Base-by-base conservation (phyloP, 257 asterid species). In the Forsythia suspensa region DNA sequence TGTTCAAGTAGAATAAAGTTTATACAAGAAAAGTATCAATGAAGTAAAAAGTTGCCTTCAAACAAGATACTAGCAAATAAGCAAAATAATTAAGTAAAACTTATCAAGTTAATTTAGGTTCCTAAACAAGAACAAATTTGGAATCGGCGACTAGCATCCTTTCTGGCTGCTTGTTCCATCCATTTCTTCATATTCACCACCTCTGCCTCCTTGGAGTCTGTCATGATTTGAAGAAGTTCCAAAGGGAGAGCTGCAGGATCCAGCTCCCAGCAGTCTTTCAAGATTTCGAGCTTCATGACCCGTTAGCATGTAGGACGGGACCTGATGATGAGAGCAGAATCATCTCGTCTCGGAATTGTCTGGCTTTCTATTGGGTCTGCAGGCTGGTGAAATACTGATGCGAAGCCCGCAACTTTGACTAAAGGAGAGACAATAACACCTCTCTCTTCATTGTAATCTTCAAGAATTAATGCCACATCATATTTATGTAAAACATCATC, bases 271-370 rank as follows among this genome's bases (percentile, higher is more conserved):
- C 34, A 6, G 8, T 24, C 67, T 10, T 21, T 59, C 20, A 59
- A 21, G 7, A 20, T 59, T 21, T 21, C 6, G 67, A 59, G 37
- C 12, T 59, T 59, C 67, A 7, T n/a, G 29, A 7, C 67, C 67
- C 20, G 34, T 48, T 4, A 48, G 59, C 59, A 48, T 1, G 59
- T 48, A 48, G n/a, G 59, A 48, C 8, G 59, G 59, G 59, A 91
- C 94, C 81, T 90, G 97, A 87, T 89, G 95, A 80, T n/a, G 97
- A 93, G 84, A 93, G 86, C 75, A 92, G 83, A 80, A 88, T 90
- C 87, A 90, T 84, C 88, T 93, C 97, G 85, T 76, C 87, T 87
- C 9, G 88, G 87, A 69, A 93, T 82, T 70, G 42, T 77, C 76
- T 15, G 74, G 78, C 61, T 55, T 73, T 79, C 76, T 39, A 6